Evolutionary conservation across 129 eudicot genomes (phyloP).

Genomic region (Tanacetum coccineum): DNA sequence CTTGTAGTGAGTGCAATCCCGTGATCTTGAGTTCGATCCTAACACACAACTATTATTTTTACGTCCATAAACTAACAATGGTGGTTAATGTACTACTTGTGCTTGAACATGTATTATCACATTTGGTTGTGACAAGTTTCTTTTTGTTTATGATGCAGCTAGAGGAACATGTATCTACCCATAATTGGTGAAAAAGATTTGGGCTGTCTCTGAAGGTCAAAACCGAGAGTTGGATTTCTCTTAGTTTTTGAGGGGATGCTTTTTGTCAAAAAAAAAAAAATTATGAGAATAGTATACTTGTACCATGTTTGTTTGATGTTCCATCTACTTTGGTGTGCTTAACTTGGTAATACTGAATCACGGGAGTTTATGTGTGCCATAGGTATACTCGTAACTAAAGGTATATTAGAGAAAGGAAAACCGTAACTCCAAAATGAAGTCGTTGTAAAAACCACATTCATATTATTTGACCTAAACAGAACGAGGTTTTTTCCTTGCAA

Average conservation of each 20-base stretch:
- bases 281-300: too few relatives aligned
- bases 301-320: background rate
- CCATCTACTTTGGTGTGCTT: background rate
- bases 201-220: background rate
- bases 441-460: background rate
- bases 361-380: background rate
- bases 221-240: background rate
- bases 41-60: too few relatives aligned
- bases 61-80: background rate
- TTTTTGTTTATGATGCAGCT: slow-evolving; percentile 12
- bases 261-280: background rate
- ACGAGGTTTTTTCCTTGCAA: too few relatives aligned
- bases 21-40: too few relatives aligned
- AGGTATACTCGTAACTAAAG: background rate
- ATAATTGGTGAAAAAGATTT: background rate
- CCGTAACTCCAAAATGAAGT: too few relatives aligned
- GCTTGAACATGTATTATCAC: too few relatives aligned
- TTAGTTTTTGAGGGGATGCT: background rate
- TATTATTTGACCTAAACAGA: background rate
- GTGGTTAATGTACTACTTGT: background rate
- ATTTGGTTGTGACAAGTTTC: background rate
- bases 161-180: slow-evolving; percentile 4
- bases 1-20: too few relatives aligned
- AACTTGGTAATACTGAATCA: background rate
- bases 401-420: too few relatives aligned